Conservation (phyloP, 1,284 basidiomycete species). For the Boletus smithii region DNA sequence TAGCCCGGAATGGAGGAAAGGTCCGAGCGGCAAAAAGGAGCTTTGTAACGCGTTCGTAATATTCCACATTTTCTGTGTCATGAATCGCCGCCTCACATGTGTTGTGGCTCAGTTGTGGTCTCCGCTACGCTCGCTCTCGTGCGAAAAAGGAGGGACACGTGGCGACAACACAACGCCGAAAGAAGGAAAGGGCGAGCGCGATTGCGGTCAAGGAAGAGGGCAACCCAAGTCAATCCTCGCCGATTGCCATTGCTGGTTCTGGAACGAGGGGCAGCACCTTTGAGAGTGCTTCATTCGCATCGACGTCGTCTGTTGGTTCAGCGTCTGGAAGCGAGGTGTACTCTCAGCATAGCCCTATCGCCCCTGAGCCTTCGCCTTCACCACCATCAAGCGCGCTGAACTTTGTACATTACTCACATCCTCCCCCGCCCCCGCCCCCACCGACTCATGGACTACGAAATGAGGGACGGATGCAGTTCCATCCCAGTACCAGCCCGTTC, state of each 20-base stretch:
- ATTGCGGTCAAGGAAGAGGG: conserved; percentile 35
- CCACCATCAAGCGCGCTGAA: conserved; percentile 49
- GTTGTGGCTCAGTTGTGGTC: conserved; percentile 57
- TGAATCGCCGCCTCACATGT: conserved; percentile 26
- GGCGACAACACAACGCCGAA: conserved; percentile 38
- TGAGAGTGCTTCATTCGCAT: conserved; percentile 49
- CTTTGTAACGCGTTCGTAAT: conserved; percentile 86
- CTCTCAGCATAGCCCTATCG: conserved; percentile 41
- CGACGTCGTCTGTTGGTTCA: conserved; percentile 48
- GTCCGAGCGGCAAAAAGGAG: conserved; percentile 86
- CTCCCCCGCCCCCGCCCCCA: conserved; percentile 22
- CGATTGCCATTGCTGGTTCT: conserved; percentile 37
- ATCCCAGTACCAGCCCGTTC: conserved; percentile 20
- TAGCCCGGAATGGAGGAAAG: conserved; percentile 94
- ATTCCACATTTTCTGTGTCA: conserved; percentile 10
- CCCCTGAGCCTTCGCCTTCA: conserved; percentile 53
- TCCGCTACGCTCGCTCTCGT: conserved; percentile 76
- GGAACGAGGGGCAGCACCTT: conserved; percentile 38
- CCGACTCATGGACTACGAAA: conserved; percentile 25
- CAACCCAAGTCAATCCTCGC: conserved; percentile 36
- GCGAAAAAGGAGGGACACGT: conserved; percentile 75
- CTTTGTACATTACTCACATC: conserved; percentile 51
- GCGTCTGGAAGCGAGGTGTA: conserved; percentile 55
- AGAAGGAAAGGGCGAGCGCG: conserved; percentile 40
- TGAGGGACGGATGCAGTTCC: conserved; percentile 29